Base-by-base conservation (phyloP, 495 filamentous ascomycete species). In the Penicillium turbatum region DNA sequence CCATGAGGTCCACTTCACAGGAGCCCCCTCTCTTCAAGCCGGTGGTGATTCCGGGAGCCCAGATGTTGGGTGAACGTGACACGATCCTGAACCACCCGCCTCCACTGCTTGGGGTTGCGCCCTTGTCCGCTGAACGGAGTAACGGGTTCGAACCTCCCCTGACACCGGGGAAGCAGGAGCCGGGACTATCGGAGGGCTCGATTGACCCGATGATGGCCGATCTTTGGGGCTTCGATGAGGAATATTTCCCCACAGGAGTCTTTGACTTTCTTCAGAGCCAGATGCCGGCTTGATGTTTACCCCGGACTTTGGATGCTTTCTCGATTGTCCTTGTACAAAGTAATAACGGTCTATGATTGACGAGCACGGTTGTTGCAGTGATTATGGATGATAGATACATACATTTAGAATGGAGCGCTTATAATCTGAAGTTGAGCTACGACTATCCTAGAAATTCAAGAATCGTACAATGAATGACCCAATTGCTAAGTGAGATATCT, bases 241-340 rank as follows among this genome's bases (percentile, higher is more conserved):
- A 77, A 16, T 76, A 74, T 51, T 77, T 77, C 51, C 74, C 74
- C 13, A 77, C 72, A 19, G 74, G 74, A 16, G 72, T 77, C 10
- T 77, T 77, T 55, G 74, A 77, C 57, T 77, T 77, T 52, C 62
- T 77, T 13, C 74, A 77, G 50, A 75, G 72, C 30, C 74, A 77
- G 55, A 77, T 77, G 74, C 74, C 74, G 7, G 70, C 70, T 6
- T 72, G 51, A 61, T 29, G n/a, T n/a, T 4, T 34, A 27, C 24
- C n/a, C 29, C 7, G 2, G 27, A 47, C 51, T 36, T 63, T 29
- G 15, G 40, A 31, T 27, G 15, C 13, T 24, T 54, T 2, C 44
- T 41, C 13, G 32, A 16, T 31, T 38, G 29, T 48, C 43, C 41
- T 45, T 59, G 40, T 55, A 51, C 41, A 59, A 47, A 51, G 29